phyloP scores from a whole-genome alignment of 495 filamentous ascomycete species.

The Xylaria flabelliformis region DNA sequence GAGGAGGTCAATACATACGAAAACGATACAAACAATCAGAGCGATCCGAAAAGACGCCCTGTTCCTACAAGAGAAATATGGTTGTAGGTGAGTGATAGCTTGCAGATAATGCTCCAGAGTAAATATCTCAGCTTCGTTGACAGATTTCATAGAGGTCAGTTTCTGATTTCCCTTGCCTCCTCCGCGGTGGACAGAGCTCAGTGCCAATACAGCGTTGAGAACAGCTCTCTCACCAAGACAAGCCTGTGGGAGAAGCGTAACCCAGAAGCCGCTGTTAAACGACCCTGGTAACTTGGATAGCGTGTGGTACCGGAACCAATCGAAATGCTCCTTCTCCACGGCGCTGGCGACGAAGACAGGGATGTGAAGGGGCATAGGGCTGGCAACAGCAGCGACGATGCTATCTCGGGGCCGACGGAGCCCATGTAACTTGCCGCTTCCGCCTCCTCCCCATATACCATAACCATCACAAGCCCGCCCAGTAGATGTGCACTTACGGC shows the following conservation, averaged over 20 bases:
- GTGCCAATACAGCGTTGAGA: background rate
- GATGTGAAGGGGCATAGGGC: background rate
- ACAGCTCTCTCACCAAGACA: background rate
- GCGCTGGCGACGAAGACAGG: background rate
- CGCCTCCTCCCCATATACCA: background rate
- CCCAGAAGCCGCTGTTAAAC: conserved; percentile 3
- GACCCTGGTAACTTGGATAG: background rate
- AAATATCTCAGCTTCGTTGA: background rate
- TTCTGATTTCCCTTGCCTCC: background rate
- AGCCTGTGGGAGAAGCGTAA: background rate
- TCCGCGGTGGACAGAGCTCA: background rate
- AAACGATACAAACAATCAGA: conserved; percentile 2
- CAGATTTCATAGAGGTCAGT: background rate
- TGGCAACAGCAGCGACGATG: background rate
- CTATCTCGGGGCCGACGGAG: no score
- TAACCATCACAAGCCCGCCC: background rate
- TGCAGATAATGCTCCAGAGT: background rate
- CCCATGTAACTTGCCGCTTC: background rate
- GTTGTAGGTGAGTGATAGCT: conserved; percentile 1
- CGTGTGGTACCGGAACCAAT: background rate
- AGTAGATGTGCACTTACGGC: background rate
- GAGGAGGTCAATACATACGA: background rate
- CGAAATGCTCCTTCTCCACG: background rate
- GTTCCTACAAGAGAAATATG: background rate
- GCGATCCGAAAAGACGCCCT: background rate